Evolutionary conservation across 257 asterid species (phyloP).

Genomic region (Solanum habrochaites): DNA sequence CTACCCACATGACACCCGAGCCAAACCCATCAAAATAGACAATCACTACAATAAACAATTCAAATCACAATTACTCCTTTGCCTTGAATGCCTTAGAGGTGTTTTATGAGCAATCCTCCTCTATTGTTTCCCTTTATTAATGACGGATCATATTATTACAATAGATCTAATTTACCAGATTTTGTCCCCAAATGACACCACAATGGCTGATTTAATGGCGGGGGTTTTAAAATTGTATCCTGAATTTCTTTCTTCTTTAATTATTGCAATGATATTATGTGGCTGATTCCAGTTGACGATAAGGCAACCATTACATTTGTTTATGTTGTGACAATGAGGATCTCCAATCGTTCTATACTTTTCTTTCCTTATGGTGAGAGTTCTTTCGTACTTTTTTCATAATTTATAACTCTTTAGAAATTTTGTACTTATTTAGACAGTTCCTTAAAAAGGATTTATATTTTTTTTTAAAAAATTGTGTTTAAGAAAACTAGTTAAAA

Average conservation of each 20-base stretch:
- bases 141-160: too few species aligned
- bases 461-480: too few species aligned
- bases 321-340: not conserved
- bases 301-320: not conserved
- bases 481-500: not conserved
- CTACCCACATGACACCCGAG: not conserved
- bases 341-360: not conserved
- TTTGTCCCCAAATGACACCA: not conserved
- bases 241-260: too few species aligned
- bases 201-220: not conserved
- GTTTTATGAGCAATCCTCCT: not conserved
- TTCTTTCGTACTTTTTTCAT: not conserved
- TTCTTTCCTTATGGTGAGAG: not conserved
- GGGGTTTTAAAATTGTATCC: not conserved
- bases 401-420: not conserved
- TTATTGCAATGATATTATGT: not conserved
- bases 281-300: fast-evolving
- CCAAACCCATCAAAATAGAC: not conserved
- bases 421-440: not conserved
- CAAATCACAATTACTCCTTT: not conserved
- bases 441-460: not conserved
- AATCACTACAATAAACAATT: too few species aligned
- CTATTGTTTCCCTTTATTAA: not conserved
- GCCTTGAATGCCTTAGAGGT: not conserved
- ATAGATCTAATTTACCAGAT: too few species aligned